Evolutionary conservation across 768 basidiomycete species (phyloP), one percentile per base, ranked within the genome.

Genomic region (Phanerodontia chrysosporium): DNA sequence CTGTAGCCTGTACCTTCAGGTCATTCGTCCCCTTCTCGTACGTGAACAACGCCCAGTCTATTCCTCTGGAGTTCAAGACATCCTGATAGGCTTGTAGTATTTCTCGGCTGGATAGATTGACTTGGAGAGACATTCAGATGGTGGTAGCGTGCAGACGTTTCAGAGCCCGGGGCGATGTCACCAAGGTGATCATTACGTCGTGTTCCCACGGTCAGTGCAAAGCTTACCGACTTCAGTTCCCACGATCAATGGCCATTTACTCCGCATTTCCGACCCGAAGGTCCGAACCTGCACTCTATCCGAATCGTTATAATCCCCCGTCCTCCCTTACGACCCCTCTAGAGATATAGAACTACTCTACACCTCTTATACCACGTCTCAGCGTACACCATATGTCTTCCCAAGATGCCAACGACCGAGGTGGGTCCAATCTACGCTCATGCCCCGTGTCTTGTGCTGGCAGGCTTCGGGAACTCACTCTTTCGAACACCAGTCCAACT

Each of bases 1-100:
- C 95, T 1, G 86, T 89, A 2, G 82, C 79, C 68, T 95, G 93
- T 2, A 95, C 87, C 66, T 92, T 93, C 56, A 96, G 79, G 72
- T 95, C 92, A 66, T 92, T 95, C 0, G 86, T 81, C 9, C 86
- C 87, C 62, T 83, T 86, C 66, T 90, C 89, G 65, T 92, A 92
- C 0, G 92, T 90, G 65, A 89, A 85, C 30, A 92, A 77, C 2
- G 78, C 83, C 90, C 90, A 92, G 66, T 92, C 84, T 64, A 88
- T 86, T 22, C 79, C 81, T 13, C 74, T 79, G 29, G 79, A 81
- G 62, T 85, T 83, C 65, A 93, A 71, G 51, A 93, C 83, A 66
- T 86, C 80, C 67, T 89, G 80, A 74, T 92, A 92, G 64, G 90
- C 88, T 62, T 84, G 80, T 32, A 75, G 73, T 65, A 93, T 83